Base-by-base conservation (phyloP, 1,284 basidiomycete genomes). In the Trametes pubescens region DNA sequence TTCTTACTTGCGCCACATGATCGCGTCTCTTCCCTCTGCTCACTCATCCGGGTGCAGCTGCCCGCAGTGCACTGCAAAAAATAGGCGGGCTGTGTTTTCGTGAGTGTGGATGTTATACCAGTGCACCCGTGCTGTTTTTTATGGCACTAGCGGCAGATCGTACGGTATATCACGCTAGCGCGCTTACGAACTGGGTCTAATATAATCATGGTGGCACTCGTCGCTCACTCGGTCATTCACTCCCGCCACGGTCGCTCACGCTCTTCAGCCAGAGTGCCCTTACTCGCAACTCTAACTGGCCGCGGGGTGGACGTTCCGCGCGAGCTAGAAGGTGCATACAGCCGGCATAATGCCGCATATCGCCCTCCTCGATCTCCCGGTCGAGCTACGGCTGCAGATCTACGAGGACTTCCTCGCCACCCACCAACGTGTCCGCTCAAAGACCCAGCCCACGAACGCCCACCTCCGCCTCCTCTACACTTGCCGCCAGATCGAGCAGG, bases 361-460 rank as follows among this genome's bases (percentile, higher is more conserved):
- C 51, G 65, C 65, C 37, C 73, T 79, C 34, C 70, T 79, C 38
- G 64, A 62, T 16, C 58, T 82, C 4, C 80, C 80, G 9, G 52
- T 73, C 51, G 80, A 80, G 61, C 47, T 82, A 5, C 81, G 79
- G 57, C 69, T 80, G 46, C 38, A 70, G 46, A 70, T 82, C 34
- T 81, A 80, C 69, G 68, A 74, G 0, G 46, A 64, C 40, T 71
- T 75, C 64, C 71, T 81, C 58, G 57, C 59, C 4, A 71, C 72
- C 18, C 73, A 75, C 43, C 72, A 66, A 29, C 52, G 48, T 1
- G 72, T 79, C 37, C 40, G 47, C 34, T 59, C 67, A 37, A 64
- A 67, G 11, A 56, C 24, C 8, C 81, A 81, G 68, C 80, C 80
- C 13, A 65, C 72, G 34, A 81, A 80, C 65, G 57, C 66, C 16